These are phyloP conservation scores for Pythium apleroticum DNA, from an alignment of 352 stramenopile genomes.

Conservation along the genomic window DNA sequence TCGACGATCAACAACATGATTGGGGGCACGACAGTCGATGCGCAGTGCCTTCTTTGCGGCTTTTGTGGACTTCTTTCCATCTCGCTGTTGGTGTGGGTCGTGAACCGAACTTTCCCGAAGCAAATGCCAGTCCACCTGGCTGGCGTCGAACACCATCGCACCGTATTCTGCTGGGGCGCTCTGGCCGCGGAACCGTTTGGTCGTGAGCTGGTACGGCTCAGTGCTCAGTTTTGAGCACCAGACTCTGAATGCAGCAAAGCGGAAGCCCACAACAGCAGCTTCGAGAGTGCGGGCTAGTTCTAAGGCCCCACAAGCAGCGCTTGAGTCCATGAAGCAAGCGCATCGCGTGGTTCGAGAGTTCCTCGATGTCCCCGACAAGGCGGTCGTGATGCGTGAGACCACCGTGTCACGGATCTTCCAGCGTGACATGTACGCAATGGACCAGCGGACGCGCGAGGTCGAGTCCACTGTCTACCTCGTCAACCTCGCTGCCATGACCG, in stretches of 20 bases:
- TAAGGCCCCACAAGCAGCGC: background rate
- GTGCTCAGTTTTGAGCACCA: background rate
- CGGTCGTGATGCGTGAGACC: background rate
- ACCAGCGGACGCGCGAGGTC: conserved; percentile 7
- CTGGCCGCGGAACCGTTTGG: background rate
- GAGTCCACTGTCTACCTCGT: conserved; percentile 18
- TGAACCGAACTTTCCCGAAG: too few relatives aligned
- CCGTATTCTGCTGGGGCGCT: conserved; percentile 8
- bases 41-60: background rate
- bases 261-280: background rate
- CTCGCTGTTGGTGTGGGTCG: too few relatives aligned
- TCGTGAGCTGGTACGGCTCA: background rate
- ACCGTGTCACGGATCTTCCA: background rate
- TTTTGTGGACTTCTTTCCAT: too few relatives aligned
- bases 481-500: conserved; percentile 27
- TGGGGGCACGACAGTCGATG: background rate
- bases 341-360: background rate
- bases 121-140: background rate
- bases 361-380: conserved; percentile 8
- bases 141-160: background rate
- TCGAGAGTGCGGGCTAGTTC: background rate
- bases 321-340: background rate
- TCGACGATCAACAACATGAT: background rate
- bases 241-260: background rate
- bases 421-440: background rate